Percentiles rank a stretch among this genome's conserved stretches.
These are phyloP conservation scores for Sporothrix luriei DNA, from an alignment of 2,329 filamentous ascomycete genomes.

Conservation along the genomic window DNA sequence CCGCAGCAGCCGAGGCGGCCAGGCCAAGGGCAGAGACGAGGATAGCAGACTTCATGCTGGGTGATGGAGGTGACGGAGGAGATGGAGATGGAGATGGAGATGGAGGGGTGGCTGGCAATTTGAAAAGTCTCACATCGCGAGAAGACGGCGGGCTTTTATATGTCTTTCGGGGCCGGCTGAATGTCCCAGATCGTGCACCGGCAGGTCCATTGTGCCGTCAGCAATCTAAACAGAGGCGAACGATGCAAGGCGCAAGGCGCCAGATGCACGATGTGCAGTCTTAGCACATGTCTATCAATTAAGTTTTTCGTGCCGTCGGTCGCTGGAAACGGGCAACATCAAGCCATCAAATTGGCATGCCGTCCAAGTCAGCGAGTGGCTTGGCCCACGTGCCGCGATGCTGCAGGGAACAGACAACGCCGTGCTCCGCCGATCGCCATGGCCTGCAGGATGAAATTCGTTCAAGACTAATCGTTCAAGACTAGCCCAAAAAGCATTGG, in stretches of 20 bases:
- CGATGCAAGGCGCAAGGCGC: no score
- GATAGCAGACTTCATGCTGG: background rate
- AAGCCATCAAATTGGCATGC: background rate
- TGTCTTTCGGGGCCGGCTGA: no score
- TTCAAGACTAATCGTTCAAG: no score
- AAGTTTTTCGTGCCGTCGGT: background rate
- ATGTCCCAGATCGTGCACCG: no score
- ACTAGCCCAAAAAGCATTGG: no score
- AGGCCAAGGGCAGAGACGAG: slow-evolving; percentile 7
- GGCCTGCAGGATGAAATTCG: background rate
- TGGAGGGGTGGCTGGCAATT: no score
- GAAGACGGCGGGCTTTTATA: no score
- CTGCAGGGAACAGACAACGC: background rate
- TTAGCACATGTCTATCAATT: no score
- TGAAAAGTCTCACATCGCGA: no score
- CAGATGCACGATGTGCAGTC: background rate
- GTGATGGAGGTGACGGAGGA: background rate
- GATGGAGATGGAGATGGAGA: background rate
- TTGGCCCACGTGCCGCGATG: slow-evolving; percentile 23
- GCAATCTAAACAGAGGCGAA: background rate
- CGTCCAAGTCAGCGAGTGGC: slow-evolving; percentile 6
- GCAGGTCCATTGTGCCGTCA: no score
- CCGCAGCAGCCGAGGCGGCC: slow-evolving; percentile 1
- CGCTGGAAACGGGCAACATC: background rate
- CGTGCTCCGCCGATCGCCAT: background rate